phyloP scores from a whole-genome alignment of 1,284 basidiomycete species.

The Clitocybe nebularis region DNA sequence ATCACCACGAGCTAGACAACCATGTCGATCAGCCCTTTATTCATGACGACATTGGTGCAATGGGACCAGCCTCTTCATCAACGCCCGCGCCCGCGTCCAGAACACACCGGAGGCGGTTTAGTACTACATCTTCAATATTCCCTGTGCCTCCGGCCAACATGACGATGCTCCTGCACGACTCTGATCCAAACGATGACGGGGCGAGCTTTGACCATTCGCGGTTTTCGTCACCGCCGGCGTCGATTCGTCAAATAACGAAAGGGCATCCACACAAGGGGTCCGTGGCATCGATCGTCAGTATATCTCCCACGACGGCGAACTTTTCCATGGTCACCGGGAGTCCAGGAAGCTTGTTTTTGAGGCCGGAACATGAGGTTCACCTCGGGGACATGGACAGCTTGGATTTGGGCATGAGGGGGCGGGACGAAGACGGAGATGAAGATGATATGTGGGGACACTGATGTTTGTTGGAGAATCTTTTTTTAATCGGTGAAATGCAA shows the following conservation, averaged over 20 bases:
- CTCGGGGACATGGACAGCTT: constrained; percentile 67
- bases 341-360: constrained; percentile 58
- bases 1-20: background rate
- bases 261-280: constrained; percentile 25
- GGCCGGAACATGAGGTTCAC: constrained; percentile 69
- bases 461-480: too few relatives aligned
- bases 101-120: constrained; percentile 38
- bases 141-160: constrained; percentile 64
- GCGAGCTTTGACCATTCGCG: constrained; percentile 9
- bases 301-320: constrained; percentile 55
- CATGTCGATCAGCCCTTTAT: background rate
- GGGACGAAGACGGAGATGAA: constrained; percentile 25
- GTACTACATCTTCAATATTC: constrained; percentile 63
- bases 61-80: constrained; percentile 21
- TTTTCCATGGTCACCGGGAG: constrained; percentile 64
- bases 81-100: constrained; percentile 16
- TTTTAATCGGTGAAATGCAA: too few relatives aligned
- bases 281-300: constrained; percentile 31
- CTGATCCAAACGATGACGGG: constrained; percentile 9
- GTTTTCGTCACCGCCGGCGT: constrained; percentile 6
- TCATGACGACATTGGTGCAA: constrained; percentile 2
- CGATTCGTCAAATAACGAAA: constrained; percentile 3
- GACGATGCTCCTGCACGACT: constrained; percentile 64
- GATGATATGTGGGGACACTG: constrained; percentile 21
- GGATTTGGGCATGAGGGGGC: constrained; percentile 43